These are phyloP conservation scores for Solanum rostratum DNA, from an alignment of 257 asterid genomes.

Conservation along the genomic window DNA sequence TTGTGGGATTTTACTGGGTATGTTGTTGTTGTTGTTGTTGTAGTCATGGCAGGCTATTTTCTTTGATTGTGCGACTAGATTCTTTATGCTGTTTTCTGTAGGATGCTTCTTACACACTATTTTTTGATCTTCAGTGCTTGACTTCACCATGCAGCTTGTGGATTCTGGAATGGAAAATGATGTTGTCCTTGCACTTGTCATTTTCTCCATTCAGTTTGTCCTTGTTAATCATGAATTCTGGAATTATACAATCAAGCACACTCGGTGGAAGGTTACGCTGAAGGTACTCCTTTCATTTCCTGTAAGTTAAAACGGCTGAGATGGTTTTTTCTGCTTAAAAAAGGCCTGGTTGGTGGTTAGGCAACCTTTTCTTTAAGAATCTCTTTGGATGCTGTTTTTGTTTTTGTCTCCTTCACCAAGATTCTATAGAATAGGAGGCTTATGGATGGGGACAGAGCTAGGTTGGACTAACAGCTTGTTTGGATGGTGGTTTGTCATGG, in stretches of 20 bases:
- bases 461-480: neutral
- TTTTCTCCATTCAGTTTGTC: slow-evolving; percentile 87
- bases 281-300: slow-evolving; percentile 44
- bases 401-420: neutral
- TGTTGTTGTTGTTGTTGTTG: too few relatives aligned
- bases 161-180: slow-evolving; percentile 72
- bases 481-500: too few relatives aligned
- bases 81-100: neutral
- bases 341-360: neutral
- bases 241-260: slow-evolving; percentile 68
- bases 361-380: neutral
- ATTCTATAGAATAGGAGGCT: neutral
- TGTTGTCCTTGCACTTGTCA: slow-evolving; percentile 55
- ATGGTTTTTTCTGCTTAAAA: neutral
- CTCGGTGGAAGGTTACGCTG: slow-evolving; percentile 84
- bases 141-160: slow-evolving; percentile 72
- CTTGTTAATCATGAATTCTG: slow-evolving; percentile 86
- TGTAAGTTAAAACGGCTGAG: neutral
- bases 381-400: neutral
- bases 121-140: slow-evolving; percentile 51
- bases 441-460: neutral
- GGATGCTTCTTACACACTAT: neutral
- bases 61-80: neutral
- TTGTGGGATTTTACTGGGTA: too few relatives aligned
- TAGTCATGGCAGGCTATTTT: neutral